Evolutionary conservation across 2,329 filamentous ascomycete genomes (phyloP).

Genomic region (Botrytis paeoniae): DNA sequence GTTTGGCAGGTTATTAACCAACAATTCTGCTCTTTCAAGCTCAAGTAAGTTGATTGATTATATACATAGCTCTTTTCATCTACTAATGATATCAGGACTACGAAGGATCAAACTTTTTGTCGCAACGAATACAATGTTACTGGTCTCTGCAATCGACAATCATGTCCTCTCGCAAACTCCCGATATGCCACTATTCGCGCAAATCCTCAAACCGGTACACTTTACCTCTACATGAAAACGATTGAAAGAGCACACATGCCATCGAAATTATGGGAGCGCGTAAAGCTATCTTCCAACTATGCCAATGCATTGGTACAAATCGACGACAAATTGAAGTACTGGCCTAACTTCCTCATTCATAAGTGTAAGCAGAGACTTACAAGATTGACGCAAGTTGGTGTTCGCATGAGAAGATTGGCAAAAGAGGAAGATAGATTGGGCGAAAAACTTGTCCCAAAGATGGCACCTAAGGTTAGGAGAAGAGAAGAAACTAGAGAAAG

Average conservation of each 20-base stretch:
- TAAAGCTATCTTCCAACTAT: constrained; percentile 88
- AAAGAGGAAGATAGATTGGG: constrained; percentile 87
- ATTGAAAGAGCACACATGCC: constrained; percentile 86
- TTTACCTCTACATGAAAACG: constrained; percentile 98
- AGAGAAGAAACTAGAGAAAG: constrained; percentile 73
- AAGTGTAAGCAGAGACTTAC: constrained; percentile 97
- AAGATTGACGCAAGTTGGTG: constrained; percentile 85
- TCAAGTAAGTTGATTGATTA: constrained; percentile 60
- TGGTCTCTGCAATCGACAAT: constrained; percentile 80
- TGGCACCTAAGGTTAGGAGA: constrained; percentile 84
- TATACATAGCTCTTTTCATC: constrained; percentile 35
- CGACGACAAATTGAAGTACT: constrained; percentile 84
- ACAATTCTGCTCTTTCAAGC: constrained; percentile 91
- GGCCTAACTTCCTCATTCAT: constrained; percentile 88
- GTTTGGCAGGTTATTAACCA: constrained; percentile 97
- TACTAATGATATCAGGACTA: constrained; percentile 52
- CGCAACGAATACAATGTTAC: constrained; percentile 90
- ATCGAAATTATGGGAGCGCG: constrained; percentile 89
- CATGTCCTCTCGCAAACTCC: constrained; percentile 86
- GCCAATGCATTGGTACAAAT: constrained; percentile 83
- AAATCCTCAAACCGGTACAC: constrained; percentile 72
- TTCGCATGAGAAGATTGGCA: constrained; percentile 73
- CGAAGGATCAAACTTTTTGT: constrained; percentile 89
- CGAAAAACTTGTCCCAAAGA: constrained; percentile 80
- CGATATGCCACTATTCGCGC: constrained; percentile 89